phyloP scores from a whole-genome alignment of 225 moss, liverwort and hornwort species.

The Lunularia cruciata region DNA sequence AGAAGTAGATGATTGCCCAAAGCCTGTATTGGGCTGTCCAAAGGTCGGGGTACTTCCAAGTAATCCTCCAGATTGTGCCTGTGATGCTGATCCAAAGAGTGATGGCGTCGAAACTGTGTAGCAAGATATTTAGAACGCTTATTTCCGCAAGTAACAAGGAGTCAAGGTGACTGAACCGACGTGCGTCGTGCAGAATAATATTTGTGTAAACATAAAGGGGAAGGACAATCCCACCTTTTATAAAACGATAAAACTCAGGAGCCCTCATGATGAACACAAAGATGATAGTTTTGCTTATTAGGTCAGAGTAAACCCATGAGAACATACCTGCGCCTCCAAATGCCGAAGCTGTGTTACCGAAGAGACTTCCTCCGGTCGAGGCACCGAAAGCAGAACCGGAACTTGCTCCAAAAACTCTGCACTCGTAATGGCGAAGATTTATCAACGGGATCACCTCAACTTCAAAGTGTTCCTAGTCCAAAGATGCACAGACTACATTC shows the following conservation, averaged over 20 bases:
- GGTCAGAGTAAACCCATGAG: background rate
- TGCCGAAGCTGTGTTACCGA: conserved; percentile 25
- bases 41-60: conserved; percentile 21
- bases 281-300: background rate
- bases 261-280: background rate
- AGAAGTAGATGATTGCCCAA: conserved; percentile 17
- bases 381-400: conserved; percentile 18
- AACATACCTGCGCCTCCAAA: conserved; percentile 19
- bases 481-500: too few relatives aligned
- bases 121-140: background rate
- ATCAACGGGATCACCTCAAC: background rate
- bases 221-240: background rate
- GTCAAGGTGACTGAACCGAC: too few relatives aligned
- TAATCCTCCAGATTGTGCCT: conserved; percentile 29
- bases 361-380: conserved; percentile 23
- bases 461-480: too few relatives aligned
- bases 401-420: conserved; percentile 27
- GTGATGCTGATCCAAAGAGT: conserved; percentile 37
- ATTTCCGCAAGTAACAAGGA: background rate
- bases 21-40: conserved; percentile 1
- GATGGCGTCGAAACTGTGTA: conserved; percentile 36
- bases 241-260: background rate
- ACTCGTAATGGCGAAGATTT: background rate
- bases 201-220: background rate
- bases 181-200: background rate